Percentiles rank a stretch among this genome's conserved stretches.
These are phyloP conservation scores for Pseudocercospora fuligena DNA, from an alignment of 2,329 filamentous ascomycete genomes.

Conservation along the genomic window DNA sequence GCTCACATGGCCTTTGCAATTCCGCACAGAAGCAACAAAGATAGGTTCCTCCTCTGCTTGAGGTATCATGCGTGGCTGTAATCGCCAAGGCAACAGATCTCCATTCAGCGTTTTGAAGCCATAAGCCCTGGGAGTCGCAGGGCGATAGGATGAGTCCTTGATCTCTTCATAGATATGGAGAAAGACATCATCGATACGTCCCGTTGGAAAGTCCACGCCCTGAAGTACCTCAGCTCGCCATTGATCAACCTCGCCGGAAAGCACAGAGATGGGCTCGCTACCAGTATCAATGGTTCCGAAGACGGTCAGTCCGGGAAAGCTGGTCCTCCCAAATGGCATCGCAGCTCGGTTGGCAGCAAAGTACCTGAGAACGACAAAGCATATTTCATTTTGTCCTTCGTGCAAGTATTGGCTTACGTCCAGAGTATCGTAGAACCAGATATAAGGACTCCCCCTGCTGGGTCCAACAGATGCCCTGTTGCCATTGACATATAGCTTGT, in stretches of 20 bases:
- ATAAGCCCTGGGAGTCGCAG: conserved; percentile 34
- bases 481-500: conserved; percentile 50
- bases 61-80: conserved; percentile 46
- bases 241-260: conserved; percentile 12
- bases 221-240: conserved; percentile 38
- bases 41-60: conserved; percentile 39
- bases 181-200: conserved; percentile 46
- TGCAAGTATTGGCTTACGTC: conserved; percentile 38
- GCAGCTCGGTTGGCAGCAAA: conserved; percentile 35
- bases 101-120: conserved; percentile 45
- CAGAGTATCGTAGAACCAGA: conserved; percentile 44
- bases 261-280: neutral
- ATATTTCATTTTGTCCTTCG: conserved; percentile 37
- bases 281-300: conserved; percentile 28
- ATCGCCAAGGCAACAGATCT: conserved; percentile 47
- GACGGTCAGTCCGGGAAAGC: conserved; percentile 38
- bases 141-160: neutral
- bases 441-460: conserved; percentile 41
- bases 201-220: conserved; percentile 36
- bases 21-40: neutral
- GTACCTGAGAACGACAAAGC: conserved; percentile 39
- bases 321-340: conserved; percentile 41
- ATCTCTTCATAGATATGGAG: conserved; percentile 43
- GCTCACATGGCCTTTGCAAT: neutral
- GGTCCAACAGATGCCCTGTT: conserved; percentile 45